Evolutionary conservation across 78 protist genomes (phyloP).

Genomic region (Creolimax fragrantissima): DNA sequence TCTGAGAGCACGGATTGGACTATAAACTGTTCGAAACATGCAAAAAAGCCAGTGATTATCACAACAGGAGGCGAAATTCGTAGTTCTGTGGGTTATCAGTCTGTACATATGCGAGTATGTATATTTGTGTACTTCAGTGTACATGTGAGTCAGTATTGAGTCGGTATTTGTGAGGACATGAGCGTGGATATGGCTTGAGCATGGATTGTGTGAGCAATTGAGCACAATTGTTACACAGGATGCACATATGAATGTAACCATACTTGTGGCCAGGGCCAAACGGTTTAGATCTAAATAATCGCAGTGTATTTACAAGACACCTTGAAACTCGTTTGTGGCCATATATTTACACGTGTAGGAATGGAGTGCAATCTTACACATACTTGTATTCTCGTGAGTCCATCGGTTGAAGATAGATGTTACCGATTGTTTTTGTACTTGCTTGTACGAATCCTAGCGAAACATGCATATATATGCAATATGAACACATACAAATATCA

Average conservation of each 20-base stretch:
- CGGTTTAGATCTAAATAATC: no score
- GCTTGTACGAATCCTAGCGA: neutral
- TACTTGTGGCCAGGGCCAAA: no score
- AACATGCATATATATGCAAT: no score
- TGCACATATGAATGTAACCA: no score
- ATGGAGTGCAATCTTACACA: neutral
- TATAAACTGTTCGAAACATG: neutral
- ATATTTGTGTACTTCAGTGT: neutral
- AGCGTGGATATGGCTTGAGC: no score
- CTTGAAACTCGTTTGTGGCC: neutral
- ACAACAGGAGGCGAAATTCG: neutral
- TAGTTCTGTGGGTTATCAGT: neutral
- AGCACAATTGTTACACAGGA: no score
- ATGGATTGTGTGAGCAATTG: no score
- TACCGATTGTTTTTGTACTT: neutral
- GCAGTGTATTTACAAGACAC: neutral
- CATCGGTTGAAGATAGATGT: neutral
- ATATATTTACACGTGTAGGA: neutral
- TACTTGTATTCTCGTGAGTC: neutral
- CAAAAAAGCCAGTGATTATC: neutral
- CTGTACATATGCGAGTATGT: neutral
- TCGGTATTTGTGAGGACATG: no score
- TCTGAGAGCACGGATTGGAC: constrained; percentile 11
- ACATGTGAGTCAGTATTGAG: neutral
- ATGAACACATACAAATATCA: no score